Conservation (phyloP, 2,329 filamentous ascomycete genomes). For the Emydomyces testavorans region DNA sequence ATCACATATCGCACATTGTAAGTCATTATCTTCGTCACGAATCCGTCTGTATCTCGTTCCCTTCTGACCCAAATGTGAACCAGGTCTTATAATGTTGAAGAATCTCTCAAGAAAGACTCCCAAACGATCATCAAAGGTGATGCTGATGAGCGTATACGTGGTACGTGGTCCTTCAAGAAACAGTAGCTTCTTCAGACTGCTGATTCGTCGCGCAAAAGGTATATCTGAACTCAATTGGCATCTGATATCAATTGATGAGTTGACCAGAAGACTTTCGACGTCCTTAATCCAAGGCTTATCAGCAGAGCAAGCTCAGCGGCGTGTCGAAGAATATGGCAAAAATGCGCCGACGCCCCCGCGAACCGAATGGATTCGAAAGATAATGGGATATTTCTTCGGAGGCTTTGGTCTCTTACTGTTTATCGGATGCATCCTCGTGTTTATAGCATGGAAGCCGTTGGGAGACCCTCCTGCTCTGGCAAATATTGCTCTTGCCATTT, state of each 20-base stretch:
- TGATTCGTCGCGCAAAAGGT: constrained; percentile 32
- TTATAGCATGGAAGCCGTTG: constrained; percentile 64
- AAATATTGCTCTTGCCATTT: constrained; percentile 63
- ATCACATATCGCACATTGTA: constrained; percentile 16
- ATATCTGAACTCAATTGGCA: constrained; percentile 57
- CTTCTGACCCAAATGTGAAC: neutral
- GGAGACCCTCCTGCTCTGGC: constrained; percentile 59
- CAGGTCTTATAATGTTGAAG: constrained; percentile 16
- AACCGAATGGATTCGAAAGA: constrained; percentile 47
- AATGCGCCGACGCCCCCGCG: constrained; percentile 58
- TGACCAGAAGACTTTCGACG: constrained; percentile 49
- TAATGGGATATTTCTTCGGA: constrained; percentile 61
- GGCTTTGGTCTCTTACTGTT: constrained; percentile 65
- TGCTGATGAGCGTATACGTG: neutral
- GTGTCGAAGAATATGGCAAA: constrained; percentile 49
- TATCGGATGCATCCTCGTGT: constrained; percentile 57
- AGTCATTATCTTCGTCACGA: neutral
- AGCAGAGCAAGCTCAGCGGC: constrained; percentile 44
- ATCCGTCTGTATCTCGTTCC: neutral
- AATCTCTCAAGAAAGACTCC: constrained; percentile 11
- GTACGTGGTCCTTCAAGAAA: neutral
- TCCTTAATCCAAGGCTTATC: constrained; percentile 50
- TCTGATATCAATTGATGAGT: constrained; percentile 45
- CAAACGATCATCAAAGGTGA: neutral
- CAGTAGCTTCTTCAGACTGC: neutral